A percentile compares a stretch with the other conserved stretches of the same genome.
Evolutionary conservation across 2,329 filamentous ascomycete genomes (phyloP).

Genomic region (Blastomyces emzantsi): DNA sequence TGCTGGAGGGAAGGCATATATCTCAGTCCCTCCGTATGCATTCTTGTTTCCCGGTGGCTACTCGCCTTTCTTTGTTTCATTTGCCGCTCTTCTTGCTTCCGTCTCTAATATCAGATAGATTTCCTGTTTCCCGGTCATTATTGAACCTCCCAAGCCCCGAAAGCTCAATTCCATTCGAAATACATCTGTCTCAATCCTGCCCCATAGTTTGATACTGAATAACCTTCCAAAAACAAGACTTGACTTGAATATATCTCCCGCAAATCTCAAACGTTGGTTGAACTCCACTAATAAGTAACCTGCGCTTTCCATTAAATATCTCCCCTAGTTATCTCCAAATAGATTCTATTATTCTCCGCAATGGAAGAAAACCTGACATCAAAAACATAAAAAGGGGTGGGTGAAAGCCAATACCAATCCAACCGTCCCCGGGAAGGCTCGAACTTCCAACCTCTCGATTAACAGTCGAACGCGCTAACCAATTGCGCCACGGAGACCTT

Average conservation of each 20-base stretch:
- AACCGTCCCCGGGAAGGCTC: slow-evolving; percentile 34
- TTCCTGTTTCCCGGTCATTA: background rate
- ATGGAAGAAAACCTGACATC: background rate
- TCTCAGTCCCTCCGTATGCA: background rate
- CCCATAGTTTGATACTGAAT: background rate
- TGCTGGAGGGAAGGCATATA: background rate
- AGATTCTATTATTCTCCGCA: background rate
- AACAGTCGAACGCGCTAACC: slow-evolving; percentile 8
- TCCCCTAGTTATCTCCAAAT: background rate
- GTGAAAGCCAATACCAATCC: slow-evolving; percentile 7
- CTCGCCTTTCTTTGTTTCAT: background rate
- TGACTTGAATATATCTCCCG: background rate
- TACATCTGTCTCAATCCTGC: background rate
- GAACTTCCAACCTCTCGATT: slow-evolving; percentile 32
- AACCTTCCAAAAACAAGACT: background rate
- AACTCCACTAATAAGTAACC: background rate
- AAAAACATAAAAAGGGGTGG: background rate
- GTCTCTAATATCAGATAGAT: background rate
- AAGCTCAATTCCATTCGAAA: background rate
- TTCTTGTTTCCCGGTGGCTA: background rate
- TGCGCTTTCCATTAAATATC: background rate
- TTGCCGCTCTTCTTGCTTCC: background rate
- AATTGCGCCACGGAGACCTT: slow-evolving; percentile 11
- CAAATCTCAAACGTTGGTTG: background rate
- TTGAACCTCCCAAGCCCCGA: background rate